A percentile compares a stretch with the other conserved stretches of the same genome.
These are phyloP conservation scores for Clarireedia hainanense DNA, from an alignment of 2,329 filamentous ascomycete genomes.

Conservation along the genomic window DNA sequence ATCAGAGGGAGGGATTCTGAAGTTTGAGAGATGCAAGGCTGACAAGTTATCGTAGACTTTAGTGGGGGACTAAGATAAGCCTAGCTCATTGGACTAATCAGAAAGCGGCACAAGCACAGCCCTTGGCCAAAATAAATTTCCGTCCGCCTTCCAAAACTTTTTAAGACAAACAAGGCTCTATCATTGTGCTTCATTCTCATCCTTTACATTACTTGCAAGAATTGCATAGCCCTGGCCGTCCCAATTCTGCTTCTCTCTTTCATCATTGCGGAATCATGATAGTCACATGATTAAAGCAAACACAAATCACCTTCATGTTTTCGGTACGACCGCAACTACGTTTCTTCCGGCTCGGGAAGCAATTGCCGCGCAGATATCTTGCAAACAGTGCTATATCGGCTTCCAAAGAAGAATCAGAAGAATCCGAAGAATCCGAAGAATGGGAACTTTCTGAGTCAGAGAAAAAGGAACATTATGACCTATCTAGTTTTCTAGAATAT, in stretches of 20 bases:
- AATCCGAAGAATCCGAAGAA: slow-evolving; percentile 22
- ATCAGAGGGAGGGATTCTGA: neutral
- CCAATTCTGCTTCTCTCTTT: neutral
- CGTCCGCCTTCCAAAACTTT: neutral
- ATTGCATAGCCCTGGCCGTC: neutral
- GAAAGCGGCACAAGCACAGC: neutral
- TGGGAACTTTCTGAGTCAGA: slow-evolving; percentile 40
- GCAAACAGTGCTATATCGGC: slow-evolving; percentile 17
- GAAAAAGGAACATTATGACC: slow-evolving; percentile 49
- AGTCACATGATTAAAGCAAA: slow-evolving; percentile 10
- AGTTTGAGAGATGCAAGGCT: slow-evolving; percentile 7
- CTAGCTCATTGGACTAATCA: slow-evolving; percentile 2
- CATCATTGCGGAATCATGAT: neutral
- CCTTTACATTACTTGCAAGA: no score
- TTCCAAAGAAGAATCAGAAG: neutral
- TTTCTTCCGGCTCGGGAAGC: slow-evolving; percentile 15
- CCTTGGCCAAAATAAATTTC: neutral
- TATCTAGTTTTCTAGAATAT: slow-evolving; percentile 58
- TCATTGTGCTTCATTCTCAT: no score
- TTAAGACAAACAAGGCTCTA: no score
- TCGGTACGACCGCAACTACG: slow-evolving; percentile 11
- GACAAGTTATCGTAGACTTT: neutral
- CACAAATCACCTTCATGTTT: slow-evolving; percentile 16
- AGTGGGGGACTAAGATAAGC: neutral
- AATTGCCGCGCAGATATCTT: slow-evolving; percentile 17